Evolutionary conservation across 306 rosid genomes (phyloP).

Genomic region (Myrica gale): DNA sequence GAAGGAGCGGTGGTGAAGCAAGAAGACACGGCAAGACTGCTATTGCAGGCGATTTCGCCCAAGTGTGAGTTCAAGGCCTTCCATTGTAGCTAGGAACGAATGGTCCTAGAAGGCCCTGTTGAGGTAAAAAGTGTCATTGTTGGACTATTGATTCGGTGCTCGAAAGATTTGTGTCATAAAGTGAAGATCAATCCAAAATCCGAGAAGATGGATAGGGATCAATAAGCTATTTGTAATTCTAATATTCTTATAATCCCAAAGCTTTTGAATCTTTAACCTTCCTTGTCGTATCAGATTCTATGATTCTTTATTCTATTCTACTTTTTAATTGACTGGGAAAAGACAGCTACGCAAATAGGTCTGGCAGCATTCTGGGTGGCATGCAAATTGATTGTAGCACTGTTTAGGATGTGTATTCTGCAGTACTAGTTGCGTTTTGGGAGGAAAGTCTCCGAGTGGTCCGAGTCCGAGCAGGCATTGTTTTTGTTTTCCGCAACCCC

Average conservation of each 20-base stretch:
- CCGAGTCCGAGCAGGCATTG: background rate
- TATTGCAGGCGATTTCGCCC: slow-evolving; percentile 54
- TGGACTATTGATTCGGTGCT: background rate
- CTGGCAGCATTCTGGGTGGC: background rate
- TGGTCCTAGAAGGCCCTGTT: background rate
- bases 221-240: background rate
- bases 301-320: background rate
- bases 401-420: background rate
- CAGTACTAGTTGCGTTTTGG: background rate
- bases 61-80: slow-evolving; percentile 38
- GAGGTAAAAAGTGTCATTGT: background rate
- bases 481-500: too few species aligned
- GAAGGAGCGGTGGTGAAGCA: slow-evolving; percentile 62
- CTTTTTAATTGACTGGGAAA: background rate
- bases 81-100: slow-evolving; percentile 27
- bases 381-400: background rate
- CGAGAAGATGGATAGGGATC: too few species aligned
- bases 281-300: background rate
- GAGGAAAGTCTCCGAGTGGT: background rate
- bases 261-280: background rate
- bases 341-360: slow-evolving; percentile 8
- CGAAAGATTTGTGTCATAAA: background rate
- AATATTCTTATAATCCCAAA: background rate
- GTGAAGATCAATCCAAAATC: too few species aligned
- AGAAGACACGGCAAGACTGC: slow-evolving; percentile 56